Conservation (phyloP, 148 eudicot species). For the Persicaria tinctoria region DNA sequence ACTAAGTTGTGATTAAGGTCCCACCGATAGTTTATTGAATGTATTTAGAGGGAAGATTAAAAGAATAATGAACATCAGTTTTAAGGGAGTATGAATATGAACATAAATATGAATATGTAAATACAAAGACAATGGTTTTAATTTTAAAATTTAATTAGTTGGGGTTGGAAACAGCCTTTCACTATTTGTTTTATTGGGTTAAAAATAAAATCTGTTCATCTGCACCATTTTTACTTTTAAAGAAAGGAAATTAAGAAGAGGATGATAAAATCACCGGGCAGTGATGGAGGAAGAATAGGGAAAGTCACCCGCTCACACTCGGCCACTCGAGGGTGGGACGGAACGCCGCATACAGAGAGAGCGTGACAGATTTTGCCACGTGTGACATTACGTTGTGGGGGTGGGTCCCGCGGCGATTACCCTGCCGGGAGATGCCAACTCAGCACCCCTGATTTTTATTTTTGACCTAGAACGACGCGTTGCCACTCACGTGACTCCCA, state of each 20-base stretch:
- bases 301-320: not conserved
- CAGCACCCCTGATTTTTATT: slow-evolving; percentile 1
- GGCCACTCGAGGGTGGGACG: not conserved
- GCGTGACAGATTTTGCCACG: slow-evolving; percentile 8
- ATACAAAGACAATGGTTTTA: too few relatives aligned
- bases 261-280: not conserved
- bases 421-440: slow-evolving; percentile 8
- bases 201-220: not conserved
- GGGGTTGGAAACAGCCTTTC: too few relatives aligned
- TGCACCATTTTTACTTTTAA: not conserved
- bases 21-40: too few relatives aligned
- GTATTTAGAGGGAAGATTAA: too few relatives aligned
- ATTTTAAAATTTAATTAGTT: too few relatives aligned
- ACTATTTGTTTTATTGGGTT: not conserved
- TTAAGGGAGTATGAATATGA: too few relatives aligned
- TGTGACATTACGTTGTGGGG: not conserved
- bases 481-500: not conserved
- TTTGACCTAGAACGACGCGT: slow-evolving; percentile 1
- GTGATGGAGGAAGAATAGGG: not conserved
- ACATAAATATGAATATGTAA: too few relatives aligned
- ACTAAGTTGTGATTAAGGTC: too few relatives aligned
- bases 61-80: too few relatives aligned
- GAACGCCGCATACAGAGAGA: slow-evolving; percentile 11
- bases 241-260: not conserved
- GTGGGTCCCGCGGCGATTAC: slow-evolving; percentile 1